Conservation (phyloP, 108 stramenopile genomes). For the Fragilariopsis cylindrus region DNA sequence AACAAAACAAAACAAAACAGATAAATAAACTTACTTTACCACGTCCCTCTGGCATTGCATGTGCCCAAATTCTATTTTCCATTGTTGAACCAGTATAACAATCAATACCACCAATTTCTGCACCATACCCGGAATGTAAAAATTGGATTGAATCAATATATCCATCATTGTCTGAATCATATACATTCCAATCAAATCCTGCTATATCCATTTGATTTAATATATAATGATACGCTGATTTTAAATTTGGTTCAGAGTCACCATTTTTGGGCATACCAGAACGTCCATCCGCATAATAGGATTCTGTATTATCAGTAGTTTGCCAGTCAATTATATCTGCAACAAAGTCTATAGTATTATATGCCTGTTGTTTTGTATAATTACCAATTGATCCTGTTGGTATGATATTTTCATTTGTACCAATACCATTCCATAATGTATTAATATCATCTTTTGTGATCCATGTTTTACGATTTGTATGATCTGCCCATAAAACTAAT, state of each 20-base stretch:
- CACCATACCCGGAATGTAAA: conserved; percentile 68
- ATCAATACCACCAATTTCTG: conserved; percentile 40
- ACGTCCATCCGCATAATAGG: conserved; percentile 45
- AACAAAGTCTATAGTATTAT: conserved; percentile 1
- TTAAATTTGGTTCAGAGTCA: conserved; percentile 7
- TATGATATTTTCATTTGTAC: not conserved
- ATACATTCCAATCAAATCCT: conserved; percentile 14
- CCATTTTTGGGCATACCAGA: conserved; percentile 26
- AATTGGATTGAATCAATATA: conserved; percentile 18
- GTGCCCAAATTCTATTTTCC: conserved; percentile 16
- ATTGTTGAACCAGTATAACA: conserved; percentile 1
- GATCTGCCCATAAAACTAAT: not conserved
- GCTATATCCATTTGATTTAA: conserved; percentile 6
- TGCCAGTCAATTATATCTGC: conserved; percentile 53
- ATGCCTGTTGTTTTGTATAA: not conserved
- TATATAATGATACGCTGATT: conserved; percentile 13
- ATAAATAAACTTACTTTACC: not conserved
- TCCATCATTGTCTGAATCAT: conserved; percentile 22
- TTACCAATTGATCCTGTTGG: not conserved
- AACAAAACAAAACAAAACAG: too few species aligned
- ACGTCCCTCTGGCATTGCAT: not conserved
- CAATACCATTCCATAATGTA: not conserved
- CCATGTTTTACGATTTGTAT: not conserved
- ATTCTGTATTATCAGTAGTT: conserved; percentile 41
- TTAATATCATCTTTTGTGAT: not conserved